These are phyloP conservation scores for Pleurotus pulmonarius DNA, from an alignment of 768 basidiomycete species.

Conservation along the genomic window DNA sequence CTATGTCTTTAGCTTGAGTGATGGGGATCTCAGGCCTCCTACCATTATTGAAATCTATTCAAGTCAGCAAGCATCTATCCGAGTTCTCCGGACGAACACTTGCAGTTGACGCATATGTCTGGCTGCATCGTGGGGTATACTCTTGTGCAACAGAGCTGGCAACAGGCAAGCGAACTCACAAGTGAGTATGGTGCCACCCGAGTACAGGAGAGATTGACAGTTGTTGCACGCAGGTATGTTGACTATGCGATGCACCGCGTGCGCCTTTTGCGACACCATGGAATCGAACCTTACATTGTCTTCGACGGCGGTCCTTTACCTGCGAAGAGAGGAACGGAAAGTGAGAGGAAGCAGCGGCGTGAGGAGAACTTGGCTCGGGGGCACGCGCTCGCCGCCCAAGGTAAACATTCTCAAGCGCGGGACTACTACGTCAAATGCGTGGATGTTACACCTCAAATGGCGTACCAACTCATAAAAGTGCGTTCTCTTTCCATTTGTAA, in stretches of 20 bases:
- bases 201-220: background rate
- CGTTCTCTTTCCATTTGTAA: background rate
- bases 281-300: conserved; percentile 86
- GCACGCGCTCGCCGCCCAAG: conserved; percentile 69
- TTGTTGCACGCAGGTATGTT: conserved; percentile 65
- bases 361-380: conserved; percentile 76
- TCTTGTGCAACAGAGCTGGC: conserved; percentile 90
- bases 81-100: conserved; percentile 83
- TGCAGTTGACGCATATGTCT: conserved; percentile 94
- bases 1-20: no score
- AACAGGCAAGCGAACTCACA: conserved; percentile 76
- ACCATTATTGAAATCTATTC: conserved; percentile 87
- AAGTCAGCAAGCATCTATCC: conserved; percentile 70
- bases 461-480: conserved; percentile 95
- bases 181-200: conserved; percentile 46
- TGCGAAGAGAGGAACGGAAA: conserved; percentile 90
- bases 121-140: conserved; percentile 87
- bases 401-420: conserved; percentile 75
- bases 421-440: conserved; percentile 88
- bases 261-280: conserved; percentile 78
- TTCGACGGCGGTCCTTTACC: conserved; percentile 96
- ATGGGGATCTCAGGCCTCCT: conserved; percentile 95
- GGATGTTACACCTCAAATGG: conserved; percentile 97
- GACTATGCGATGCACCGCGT: conserved; percentile 95
- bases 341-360: conserved; percentile 69